Conservation (phyloP, 768 basidiomycete species). For the Pisolithus orientalis region DNA sequence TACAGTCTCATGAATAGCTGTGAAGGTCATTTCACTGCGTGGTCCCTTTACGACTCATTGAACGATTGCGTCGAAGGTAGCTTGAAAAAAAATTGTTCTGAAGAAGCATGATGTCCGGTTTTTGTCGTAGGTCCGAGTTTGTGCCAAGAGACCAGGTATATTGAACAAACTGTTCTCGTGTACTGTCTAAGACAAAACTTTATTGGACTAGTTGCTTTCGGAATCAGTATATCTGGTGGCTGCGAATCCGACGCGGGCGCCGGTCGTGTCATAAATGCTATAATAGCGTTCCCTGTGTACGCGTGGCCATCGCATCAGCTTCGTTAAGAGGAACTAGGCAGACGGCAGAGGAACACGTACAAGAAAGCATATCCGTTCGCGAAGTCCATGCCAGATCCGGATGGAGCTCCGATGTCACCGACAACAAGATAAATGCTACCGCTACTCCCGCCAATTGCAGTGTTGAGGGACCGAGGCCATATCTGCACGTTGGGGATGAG, state of each 20-base stretch:
- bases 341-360: slow-evolving; percentile 5
- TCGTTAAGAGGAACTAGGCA: neutral
- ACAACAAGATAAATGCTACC: slow-evolving; percentile 25
- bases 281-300: slow-evolving; percentile 35
- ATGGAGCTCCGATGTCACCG: slow-evolving; percentile 11
- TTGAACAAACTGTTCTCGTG: no score
- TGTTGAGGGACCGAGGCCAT: slow-evolving; percentile 29
- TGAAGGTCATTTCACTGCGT: no score
- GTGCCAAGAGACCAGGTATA: no score
- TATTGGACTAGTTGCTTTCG: slow-evolving; percentile 4
- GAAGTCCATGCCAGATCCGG: slow-evolving; percentile 18
- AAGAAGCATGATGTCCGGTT: no score
- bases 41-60: no score
- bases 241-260: slow-evolving; percentile 36
- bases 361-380: slow-evolving; percentile 18
- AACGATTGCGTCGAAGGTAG: no score
- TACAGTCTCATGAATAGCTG: no score
- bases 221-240: slow-evolving; percentile 27
- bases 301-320: neutral
- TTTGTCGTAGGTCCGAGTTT: no score
- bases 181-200: no score
- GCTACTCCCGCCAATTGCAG: slow-evolving; percentile 20
- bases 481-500: slow-evolving; percentile 26
- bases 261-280: slow-evolving; percentile 35
- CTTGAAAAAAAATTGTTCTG: no score